These are phyloP conservation scores for Malbranchea zuffiana DNA, from an alignment of 2,329 filamentous ascomycete species.

Conservation along the genomic window DNA sequence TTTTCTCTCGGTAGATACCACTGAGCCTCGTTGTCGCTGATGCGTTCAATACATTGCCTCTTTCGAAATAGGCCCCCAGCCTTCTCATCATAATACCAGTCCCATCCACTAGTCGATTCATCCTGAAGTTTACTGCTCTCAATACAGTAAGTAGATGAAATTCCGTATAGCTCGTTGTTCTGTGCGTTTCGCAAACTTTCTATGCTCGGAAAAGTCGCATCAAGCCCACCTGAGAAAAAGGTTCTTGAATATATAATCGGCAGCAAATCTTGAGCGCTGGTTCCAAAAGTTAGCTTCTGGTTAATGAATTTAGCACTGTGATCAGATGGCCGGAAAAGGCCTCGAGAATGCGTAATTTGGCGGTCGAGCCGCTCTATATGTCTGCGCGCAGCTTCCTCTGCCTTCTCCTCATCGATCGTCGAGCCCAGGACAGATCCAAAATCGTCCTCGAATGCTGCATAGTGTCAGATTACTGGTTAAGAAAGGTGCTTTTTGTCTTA, in stretches of 20 bases:
- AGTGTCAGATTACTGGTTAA: neutral
- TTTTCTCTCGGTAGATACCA: conserved; percentile 34
- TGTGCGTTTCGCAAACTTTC: conserved; percentile 24
- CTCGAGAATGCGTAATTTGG: conserved; percentile 28
- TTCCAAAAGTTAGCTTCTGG: conserved; percentile 42
- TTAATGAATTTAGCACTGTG: conserved; percentile 36
- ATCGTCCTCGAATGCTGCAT: conserved; percentile 10
- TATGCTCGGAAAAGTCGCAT: conserved; percentile 43
- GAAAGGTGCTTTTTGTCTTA: neutral
- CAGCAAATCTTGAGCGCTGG: conserved; percentile 39
- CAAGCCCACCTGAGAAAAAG: conserved; percentile 37
- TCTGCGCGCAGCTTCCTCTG: conserved; percentile 1
- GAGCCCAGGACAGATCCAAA: conserved; percentile 6
- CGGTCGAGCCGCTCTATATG: conserved; percentile 12
- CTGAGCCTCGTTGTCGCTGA: conserved; percentile 30
- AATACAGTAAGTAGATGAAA: conserved; percentile 35
- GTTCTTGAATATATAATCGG: conserved; percentile 40
- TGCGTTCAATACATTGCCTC: conserved; percentile 29
- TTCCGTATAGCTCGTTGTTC: conserved; percentile 27
- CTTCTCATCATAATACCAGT: conserved; percentile 42
- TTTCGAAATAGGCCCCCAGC: conserved; percentile 33
- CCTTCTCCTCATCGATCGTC: neutral
- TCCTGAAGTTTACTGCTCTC: conserved; percentile 30
- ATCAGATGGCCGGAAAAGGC: conserved; percentile 26
- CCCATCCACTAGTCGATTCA: conserved; percentile 40